These are phyloP conservation scores for Metschnikowia bowlesiae DNA, from an alignment of 805 yeast genomes.

Conservation along the genomic window DNA sequence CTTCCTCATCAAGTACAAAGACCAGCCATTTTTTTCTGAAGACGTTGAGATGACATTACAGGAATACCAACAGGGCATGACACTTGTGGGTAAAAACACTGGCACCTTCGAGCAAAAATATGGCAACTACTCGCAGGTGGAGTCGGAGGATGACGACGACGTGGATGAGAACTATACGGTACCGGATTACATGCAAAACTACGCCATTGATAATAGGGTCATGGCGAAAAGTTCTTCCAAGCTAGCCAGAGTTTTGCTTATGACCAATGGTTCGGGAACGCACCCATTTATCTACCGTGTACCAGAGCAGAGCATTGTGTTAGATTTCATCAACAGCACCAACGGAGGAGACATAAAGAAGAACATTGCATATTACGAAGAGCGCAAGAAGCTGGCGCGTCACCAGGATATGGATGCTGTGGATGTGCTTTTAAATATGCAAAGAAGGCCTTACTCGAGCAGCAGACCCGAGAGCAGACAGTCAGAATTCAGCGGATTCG, in stretches of 20 bases:
- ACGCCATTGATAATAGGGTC: constrained; percentile 31
- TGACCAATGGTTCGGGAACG: constrained; percentile 17
- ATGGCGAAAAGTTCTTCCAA: constrained; percentile 23
- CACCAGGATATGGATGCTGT: constrained; percentile 10
- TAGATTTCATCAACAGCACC: constrained; percentile 58
- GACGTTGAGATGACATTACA: constrained; percentile 20
- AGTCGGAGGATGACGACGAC: constrained; percentile 18
- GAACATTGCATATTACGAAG: constrained; percentile 24
- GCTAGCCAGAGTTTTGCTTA: constrained; percentile 11
- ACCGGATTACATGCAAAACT: constrained; percentile 33
- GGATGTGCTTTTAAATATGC: constrained; percentile 2
- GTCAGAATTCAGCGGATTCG: no score
- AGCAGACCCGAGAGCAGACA: no score
- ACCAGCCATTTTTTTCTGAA: constrained; percentile 28
- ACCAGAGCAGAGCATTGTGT: constrained; percentile 61
- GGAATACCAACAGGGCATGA: constrained; percentile 28
- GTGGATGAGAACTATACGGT: constrained; percentile 27
- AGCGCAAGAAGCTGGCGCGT: constrained; percentile 2
- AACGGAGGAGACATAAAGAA: constrained; percentile 19
- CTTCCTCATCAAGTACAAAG: constrained; percentile 29
- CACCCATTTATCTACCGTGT: constrained; percentile 54
- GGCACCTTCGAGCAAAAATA: constrained; percentile 8
- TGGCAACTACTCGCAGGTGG: constrained; percentile 35
- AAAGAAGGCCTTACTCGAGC: background rate
- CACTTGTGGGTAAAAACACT: constrained; percentile 16